Base-by-base conservation (phyloP, 352 stramenopile species). In the Phytophthora megakarya region DNA sequence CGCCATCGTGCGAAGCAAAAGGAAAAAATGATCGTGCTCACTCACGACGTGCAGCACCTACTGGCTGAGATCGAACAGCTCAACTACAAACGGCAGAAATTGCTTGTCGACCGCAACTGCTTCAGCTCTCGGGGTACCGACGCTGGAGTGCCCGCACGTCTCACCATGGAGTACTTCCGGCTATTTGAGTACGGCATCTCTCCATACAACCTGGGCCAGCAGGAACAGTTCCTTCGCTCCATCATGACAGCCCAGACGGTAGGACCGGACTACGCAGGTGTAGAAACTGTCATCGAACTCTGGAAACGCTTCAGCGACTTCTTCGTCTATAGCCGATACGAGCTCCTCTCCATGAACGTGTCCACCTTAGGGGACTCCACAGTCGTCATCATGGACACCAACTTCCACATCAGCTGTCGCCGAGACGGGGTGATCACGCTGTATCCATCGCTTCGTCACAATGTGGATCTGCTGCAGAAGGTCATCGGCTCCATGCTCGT, bases 1-100 rank as follows among this genome's bases (percentile, higher is more conserved):
- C 80, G 70, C 53, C 84, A 90, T 53, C 78, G 81, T 19, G 81
- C 80, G 43, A 85, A 88, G 68, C 77, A 88, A 50, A 89, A 89
- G 44, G 57, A 75, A 46, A 80, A 80, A 59, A 59, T 67, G 33
- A 28, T 75, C 25, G 65, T 48, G 48, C 74, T 88, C 11, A 72
- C 73, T 19, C 53, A 78, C 13, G 69, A 89, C 11, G 72, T 86
- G 18, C 40, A 75, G 35, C 48, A 38, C n/a, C 52, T 92, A 7
- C 32, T 74, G 21, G 57, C 63, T 1, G 63, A 81, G 19, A 75
- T 88, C 11, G 65, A 76, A 25, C 61, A 61, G 35, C 70, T 89
- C 42, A 65, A 72, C 46, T 50, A 64, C 12, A 59, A 80, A 25
- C 65, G 60, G 7, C 52, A 73, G 23, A 59, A 58, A 3, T 50